Base-by-base conservation (phyloP, 345 rosid species). In the Aethionema arabicum region DNA sequence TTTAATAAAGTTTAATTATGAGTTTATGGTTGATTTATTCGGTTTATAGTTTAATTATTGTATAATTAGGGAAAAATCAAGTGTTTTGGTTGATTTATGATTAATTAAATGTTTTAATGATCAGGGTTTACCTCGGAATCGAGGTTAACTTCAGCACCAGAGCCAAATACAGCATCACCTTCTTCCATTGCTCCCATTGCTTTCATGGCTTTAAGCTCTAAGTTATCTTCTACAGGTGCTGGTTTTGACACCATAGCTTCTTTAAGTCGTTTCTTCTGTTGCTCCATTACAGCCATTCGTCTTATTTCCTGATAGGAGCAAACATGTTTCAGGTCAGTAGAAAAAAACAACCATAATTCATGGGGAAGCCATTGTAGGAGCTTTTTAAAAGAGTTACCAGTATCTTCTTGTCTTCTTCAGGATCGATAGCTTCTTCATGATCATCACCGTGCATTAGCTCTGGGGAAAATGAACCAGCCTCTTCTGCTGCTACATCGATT, bases 111-210 rank as follows among this genome's bases (percentile, higher is more conserved):
- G 27, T 21, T 21, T 21, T 3, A 13, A n/a, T 10, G 52, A 13
- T 45, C 41, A 11, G 6, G 38, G 9, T 21, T 35, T 57, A 71
- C 96, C 90, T 91, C 89, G 0, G 98, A 86, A 66, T 92, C 97
- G 70, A 92, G 83, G 76, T 81, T 89, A 38, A 92, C 88, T 83
- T 92, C 98, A 13, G 93, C 88, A 45, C 89, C 95, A 52, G 95
- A 73, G 72, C 97, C 97, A 75, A 92, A 87, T 47, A 85, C 79
- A 12, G 91, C 96, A 77, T 89, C 98, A 13, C 97, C 98, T 78
- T 92, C 98, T 66, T 92, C 98, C 88, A 87, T 83, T 32, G 75
- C 79, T 66, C 98, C 98, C 98, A 92, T 92, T 63, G 74, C 87
- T 80, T 92, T 92, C 67, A 85, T 78, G 67, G 95, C 96, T 81